Evolutionary conservation across 306 rosid species (phyloP).

Genomic region (Lagenaria siceraria): DNA sequence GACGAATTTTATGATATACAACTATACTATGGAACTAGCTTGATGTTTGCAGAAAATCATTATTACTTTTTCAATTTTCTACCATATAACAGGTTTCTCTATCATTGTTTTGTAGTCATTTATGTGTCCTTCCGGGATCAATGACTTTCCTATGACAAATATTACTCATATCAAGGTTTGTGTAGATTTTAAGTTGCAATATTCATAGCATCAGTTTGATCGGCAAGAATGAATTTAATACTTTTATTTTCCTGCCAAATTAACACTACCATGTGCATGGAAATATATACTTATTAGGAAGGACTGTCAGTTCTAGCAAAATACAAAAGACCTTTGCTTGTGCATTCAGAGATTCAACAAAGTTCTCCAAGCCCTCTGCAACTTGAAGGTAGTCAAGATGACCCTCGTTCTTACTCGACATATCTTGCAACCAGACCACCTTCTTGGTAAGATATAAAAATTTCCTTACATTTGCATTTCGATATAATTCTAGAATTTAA

Average conservation of each 20-base stretch:
- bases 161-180: conserved; percentile 72
- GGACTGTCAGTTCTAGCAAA: conserved; percentile 74
- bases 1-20: neutral
- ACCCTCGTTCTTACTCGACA: conserved; percentile 48
- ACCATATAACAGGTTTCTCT: conserved; percentile 5
- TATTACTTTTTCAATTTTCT: neutral
- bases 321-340: conserved; percentile 77
- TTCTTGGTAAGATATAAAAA: conserved; percentile 49
- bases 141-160: conserved; percentile 86
- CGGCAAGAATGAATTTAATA: neutral
- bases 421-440: conserved; percentile 80
- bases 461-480: neutral
- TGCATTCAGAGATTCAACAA: conserved; percentile 65
- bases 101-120: conserved; percentile 51
- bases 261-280: conserved; percentile 9
- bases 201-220: neutral
- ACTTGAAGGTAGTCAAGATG: conserved; percentile 19
- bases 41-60: neutral
- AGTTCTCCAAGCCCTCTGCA: conserved; percentile 31
- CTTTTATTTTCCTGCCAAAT: neutral
- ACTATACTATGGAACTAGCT: neutral
- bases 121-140: conserved; percentile 95
- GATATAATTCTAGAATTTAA: neutral
- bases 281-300: conserved; percentile 39
- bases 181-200: neutral